Conservation (phyloP, 441 rosid genomes). For the Eugenia klotzschiana region DNA sequence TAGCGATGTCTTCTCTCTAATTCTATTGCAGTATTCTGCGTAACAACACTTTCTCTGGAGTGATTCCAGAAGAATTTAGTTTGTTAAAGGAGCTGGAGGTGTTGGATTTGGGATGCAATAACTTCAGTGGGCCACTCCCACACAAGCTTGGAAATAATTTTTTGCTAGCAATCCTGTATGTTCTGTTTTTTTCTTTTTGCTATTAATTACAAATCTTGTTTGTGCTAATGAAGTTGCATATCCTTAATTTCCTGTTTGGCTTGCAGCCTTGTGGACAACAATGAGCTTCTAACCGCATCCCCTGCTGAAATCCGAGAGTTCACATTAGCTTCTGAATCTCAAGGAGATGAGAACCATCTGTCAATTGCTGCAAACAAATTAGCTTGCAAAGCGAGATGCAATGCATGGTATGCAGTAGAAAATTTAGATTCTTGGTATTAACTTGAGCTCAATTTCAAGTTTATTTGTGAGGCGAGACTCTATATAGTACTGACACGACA, state of each 20-base stretch:
- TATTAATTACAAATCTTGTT: background rate
- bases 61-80: slow-evolving; percentile 23
- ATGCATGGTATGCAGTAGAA: slow-evolving; percentile 12
- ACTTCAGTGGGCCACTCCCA: slow-evolving; percentile 28
- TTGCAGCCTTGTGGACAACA: slow-evolving; percentile 29
- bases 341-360: slow-evolving; percentile 17
- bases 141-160: slow-evolving; percentile 15
- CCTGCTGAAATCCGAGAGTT: slow-evolving; percentile 16
- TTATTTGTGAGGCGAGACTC: background rate
- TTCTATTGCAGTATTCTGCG: slow-evolving; percentile 22
- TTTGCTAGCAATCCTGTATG: slow-evolving; percentile 27
- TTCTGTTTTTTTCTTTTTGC: background rate
- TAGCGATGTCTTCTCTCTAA: background rate
- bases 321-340: slow-evolving; percentile 17
- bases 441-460: background rate
- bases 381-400: slow-evolving; percentile 5
- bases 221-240: background rate
- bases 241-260: background rate
- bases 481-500: too few relatives aligned
- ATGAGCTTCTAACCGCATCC: slow-evolving; percentile 15
- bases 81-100: slow-evolving; percentile 25
- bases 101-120: slow-evolving; percentile 31
- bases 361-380: slow-evolving; percentile 12
- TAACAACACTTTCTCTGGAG: slow-evolving; percentile 31
- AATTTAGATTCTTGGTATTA: background rate